phyloP scores from a whole-genome alignment of 805 yeast genomes.

The Saccharomycopsis malanga region DNA sequence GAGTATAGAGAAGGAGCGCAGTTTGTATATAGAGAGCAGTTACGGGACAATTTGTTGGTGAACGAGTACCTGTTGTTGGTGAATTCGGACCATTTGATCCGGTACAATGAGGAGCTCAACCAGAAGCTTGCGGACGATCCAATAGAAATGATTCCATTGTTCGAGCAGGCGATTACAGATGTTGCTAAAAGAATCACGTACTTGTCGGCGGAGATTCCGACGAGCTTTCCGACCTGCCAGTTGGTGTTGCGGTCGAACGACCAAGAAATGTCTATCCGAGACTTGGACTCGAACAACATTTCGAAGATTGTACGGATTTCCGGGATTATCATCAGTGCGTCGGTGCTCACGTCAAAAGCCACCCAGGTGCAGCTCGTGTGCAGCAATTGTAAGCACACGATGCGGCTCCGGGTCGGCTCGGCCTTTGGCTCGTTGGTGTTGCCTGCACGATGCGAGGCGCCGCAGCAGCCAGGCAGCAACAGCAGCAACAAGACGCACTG shows the following conservation, averaged over 20 bases:
- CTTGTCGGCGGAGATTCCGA: constrained; percentile 40
- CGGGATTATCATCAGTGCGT: constrained; percentile 88
- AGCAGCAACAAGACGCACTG: constrained; percentile 51
- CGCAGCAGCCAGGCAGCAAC: constrained; percentile 38
- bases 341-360: constrained; percentile 83
- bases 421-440: constrained; percentile 66
- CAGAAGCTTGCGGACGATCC: constrained; percentile 84
- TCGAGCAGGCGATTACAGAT: constrained; percentile 76
- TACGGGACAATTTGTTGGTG: constrained; percentile 78
- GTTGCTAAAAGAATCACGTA: constrained; percentile 68
- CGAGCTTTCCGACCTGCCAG: constrained; percentile 74
- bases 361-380: constrained; percentile 80
- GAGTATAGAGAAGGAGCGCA: constrained; percentile 80
- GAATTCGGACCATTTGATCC: constrained; percentile 75
- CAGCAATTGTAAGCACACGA: constrained; percentile 77
- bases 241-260: constrained; percentile 69
- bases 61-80: constrained; percentile 68
- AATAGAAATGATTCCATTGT: constrained; percentile 75
- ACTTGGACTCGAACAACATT: constrained; percentile 79
- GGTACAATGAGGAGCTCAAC: constrained; percentile 83
- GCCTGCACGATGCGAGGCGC: constrained; percentile 61
- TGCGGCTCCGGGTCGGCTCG: constrained; percentile 50
- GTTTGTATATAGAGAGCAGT: constrained; percentile 84
- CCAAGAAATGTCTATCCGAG: constrained; percentile 64
- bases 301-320: constrained; percentile 85